Evolutionary conservation across 2,329 filamentous ascomycete species (phyloP).

Genomic region (Verticillium dahliae): DNA sequence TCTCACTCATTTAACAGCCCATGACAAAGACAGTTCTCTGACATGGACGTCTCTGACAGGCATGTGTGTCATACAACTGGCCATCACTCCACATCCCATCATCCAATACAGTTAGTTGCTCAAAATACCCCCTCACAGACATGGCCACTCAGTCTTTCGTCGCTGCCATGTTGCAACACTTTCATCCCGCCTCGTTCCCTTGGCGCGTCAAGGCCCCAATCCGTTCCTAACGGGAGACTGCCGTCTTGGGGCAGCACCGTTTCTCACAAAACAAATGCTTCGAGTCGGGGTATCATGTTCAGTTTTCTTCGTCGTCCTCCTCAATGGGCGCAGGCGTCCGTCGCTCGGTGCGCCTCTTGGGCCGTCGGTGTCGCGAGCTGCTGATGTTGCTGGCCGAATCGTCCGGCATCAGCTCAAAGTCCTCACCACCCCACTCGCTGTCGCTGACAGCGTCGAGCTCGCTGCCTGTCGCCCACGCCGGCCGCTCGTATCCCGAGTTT

Average conservation of each 20-base stretch:
- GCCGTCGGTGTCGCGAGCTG: constrained; percentile 60
- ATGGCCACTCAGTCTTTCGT: background rate
- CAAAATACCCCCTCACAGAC: background rate
- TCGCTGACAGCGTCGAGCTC: constrained; percentile 44
- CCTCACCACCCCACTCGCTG: constrained; percentile 52
- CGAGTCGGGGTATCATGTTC: background rate
- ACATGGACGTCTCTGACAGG: no score
- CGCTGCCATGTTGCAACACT: background rate
- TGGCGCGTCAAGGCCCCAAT: background rate
- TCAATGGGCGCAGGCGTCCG: constrained; percentile 67
- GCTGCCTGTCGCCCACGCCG: constrained; percentile 35
- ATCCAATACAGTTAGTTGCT: background rate
- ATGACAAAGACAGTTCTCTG: no score
- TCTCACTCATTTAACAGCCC: no score
- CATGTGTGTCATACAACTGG: no score
- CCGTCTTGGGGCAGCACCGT: background rate
- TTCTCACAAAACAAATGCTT: background rate
- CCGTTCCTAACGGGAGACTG: background rate
- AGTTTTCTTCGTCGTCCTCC: constrained; percentile 61
- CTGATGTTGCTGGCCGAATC: constrained; percentile 78
- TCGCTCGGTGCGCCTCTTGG: constrained; percentile 61
- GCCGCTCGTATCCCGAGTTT: constrained; percentile 37
- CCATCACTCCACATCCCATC: background rate
- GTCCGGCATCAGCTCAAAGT: constrained; percentile 63
- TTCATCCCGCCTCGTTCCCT: background rate